phyloP scores from a whole-genome alignment of 1,284 basidiomycete species.

The Ustilago lituana region DNA sequence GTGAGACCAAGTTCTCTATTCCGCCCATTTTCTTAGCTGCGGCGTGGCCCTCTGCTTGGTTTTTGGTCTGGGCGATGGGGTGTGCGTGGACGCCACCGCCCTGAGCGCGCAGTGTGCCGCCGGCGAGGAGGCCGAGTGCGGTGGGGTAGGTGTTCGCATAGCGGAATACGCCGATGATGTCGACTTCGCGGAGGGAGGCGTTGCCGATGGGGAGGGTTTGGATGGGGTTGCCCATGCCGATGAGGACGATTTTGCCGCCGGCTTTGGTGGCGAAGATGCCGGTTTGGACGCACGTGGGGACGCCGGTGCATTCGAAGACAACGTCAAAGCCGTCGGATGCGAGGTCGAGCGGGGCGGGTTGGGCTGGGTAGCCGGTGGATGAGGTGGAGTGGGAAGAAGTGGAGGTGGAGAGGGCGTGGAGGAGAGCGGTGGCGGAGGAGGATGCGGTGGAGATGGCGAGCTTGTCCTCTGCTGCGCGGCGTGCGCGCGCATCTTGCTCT shows the following conservation, averaged over 20 bases:
- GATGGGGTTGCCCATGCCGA: conserved; percentile 92
- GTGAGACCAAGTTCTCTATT: conserved; percentile 55
- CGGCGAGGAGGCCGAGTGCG: conserved; percentile 69
- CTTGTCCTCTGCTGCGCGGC: conserved; percentile 73
- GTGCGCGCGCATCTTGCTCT: conserved; percentile 70
- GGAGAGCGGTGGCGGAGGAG: conserved; percentile 69
- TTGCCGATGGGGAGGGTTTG: conserved; percentile 77
- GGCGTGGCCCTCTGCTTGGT: conserved; percentile 13
- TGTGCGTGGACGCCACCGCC: conserved; percentile 38
- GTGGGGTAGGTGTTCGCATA: conserved; percentile 82
- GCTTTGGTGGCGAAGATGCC: conserved; percentile 73
- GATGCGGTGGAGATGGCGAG: conserved; percentile 66
- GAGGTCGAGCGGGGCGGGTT: conserved; percentile 30
- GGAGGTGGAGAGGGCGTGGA: conserved; percentile 20
- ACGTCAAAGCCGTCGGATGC: conserved; percentile 78
- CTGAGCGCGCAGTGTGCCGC: conserved; percentile 44
- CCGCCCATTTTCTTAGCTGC: conserved; percentile 42
- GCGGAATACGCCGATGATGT: conserved; percentile 87
- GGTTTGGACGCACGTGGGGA: conserved; percentile 72
- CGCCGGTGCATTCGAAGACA: conserved; percentile 94
- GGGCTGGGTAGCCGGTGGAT: conserved; percentile 17
- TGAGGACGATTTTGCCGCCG: conserved; percentile 87
- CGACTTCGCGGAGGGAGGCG: conserved; percentile 87
- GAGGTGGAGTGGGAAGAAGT: background rate
- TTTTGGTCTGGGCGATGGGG: background rate